Evolutionary conservation across 192 early-diverging fungal species (phyloP), one percentile per base, ranked within the genome.

Genomic region (Chytriomyces hyalinus): DNA sequence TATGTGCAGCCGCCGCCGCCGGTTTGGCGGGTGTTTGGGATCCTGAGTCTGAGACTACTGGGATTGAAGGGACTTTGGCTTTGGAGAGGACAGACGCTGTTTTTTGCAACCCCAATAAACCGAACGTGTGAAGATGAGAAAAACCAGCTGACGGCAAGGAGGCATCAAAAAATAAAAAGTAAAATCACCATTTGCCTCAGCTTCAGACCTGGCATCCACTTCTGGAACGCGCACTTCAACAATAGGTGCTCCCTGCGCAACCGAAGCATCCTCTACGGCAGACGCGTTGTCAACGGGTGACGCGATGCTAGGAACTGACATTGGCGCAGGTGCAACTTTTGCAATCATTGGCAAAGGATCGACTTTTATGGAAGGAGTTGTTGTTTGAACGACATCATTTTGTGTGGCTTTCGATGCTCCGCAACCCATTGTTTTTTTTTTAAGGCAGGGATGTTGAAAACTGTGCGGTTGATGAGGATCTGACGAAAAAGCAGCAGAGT

Each of bases 331-430:
- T 13, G 36, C 66, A 43, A 11, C 11, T 11, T 7, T 44, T 28
- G 11, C 66, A 11, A 15, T 15, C 15, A 15, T 43, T 46, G 43
- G 13, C 65, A 17, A 6, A 17, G 43, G 7, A 7, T 26, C 13
- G 15, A 6, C 70, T 43, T 26, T 26, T 17, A 59, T 57, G 36
- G 63, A 45, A 48, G 75, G 75, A 45, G 75, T n/a, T 17, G 69
- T 79, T 20, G 80, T 48, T 28, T 24, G 62, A 13, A 67, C 51
- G 28, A 75, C 69, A 51, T 47, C 61, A 65, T 61, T 70, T 26
- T 26, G 24, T 26, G 24, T n/a, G n/a, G n/a, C 24, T 67, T 82
- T 82, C 24, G 81, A 82, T 36, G 65, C 78, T 51, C 78, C 81
- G 61, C 81, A 82, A 53, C 81, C 81, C 81, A 82, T 82, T 64